Evolutionary conservation across 2,329 filamentous ascomycete genomes (phyloP).

Genomic region (Fusarium stilboides): DNA sequence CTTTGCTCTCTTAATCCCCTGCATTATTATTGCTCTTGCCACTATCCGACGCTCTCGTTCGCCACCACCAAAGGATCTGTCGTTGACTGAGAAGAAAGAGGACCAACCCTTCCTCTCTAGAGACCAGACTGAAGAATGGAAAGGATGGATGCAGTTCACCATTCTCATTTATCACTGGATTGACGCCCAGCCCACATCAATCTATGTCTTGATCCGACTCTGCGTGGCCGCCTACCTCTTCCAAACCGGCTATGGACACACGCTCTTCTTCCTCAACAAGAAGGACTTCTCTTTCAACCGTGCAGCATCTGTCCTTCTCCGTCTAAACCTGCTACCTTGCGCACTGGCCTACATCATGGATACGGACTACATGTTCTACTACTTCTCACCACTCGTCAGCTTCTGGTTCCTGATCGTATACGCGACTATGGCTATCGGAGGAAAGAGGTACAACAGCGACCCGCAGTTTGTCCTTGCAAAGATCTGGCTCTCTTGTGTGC

Average conservation of each 20-base stretch:
- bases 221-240: slow-evolving; percentile 73
- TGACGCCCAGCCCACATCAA: slow-evolving; percentile 59
- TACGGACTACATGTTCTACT: slow-evolving; percentile 66
- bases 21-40: slow-evolving; percentile 15
- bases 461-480: slow-evolving; percentile 62
- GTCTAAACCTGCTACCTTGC: slow-evolving; percentile 69
- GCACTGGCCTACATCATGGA: slow-evolving; percentile 68
- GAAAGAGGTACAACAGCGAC: slow-evolving; percentile 58
- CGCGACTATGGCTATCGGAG: slow-evolving; percentile 61
- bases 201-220: slow-evolving; percentile 68
- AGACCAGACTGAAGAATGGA: slow-evolving; percentile 74
- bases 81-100: background rate
- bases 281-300: slow-evolving; percentile 69
- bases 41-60: slow-evolving; percentile 26
- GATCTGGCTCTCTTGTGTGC: slow-evolving; percentile 59
- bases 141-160: slow-evolving; percentile 74
- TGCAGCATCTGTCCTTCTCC: slow-evolving; percentile 65
- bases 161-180: slow-evolving; percentile 68
- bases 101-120: slow-evolving; percentile 52
- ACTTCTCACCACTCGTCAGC: slow-evolving; percentile 70
- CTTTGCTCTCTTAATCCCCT: slow-evolving; percentile 19
- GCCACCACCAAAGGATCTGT: background rate
- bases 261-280: slow-evolving; percentile 68
- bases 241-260: slow-evolving; percentile 72
- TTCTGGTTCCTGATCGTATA: slow-evolving; percentile 74